Conservation (phyloP, 2,329 filamentous ascomycete genomes). For the Orbilia oligospora region DNA sequence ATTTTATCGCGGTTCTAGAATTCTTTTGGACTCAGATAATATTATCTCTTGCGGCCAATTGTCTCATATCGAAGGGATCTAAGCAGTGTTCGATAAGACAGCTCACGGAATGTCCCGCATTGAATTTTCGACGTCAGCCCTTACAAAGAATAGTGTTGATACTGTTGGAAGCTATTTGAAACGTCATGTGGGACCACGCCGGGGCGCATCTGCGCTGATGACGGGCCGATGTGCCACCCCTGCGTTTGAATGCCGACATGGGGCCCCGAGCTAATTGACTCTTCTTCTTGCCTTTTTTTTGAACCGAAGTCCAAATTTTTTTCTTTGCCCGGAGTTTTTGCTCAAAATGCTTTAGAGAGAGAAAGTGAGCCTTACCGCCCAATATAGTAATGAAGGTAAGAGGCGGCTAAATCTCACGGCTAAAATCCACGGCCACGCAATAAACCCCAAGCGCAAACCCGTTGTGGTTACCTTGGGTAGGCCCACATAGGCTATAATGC, state of each 20-base stretch:
- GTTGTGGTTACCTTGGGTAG: constrained; percentile 42
- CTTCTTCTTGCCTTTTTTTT: constrained; percentile 6
- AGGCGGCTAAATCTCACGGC: constrained; percentile 53
- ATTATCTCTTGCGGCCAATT: too few species aligned
- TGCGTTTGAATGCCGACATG: constrained; percentile 54
- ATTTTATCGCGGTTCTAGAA: too few species aligned
- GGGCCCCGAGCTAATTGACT: constrained; percentile 28
- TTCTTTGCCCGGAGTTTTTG: constrained; percentile 8
- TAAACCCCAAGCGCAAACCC: constrained; percentile 31
- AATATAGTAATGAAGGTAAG: constrained; percentile 18
- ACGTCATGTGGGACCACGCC: constrained; percentile 53
- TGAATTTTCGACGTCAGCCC: not conserved
- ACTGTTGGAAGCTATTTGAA: constrained; percentile 42
- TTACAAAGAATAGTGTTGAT: constrained; percentile 33
- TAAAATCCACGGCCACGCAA: constrained; percentile 29
- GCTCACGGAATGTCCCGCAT: not conserved
- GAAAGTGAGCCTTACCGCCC: constrained; percentile 24
- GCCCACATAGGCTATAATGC: constrained; percentile 45
- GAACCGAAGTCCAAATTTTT: constrained; percentile 14
- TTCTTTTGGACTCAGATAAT: too few species aligned
- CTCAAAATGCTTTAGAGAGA: not conserved
- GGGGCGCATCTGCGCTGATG: constrained; percentile 58
- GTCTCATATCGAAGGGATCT: not conserved
- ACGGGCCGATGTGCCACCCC: constrained; percentile 60
- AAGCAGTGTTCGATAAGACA: not conserved